A percentile compares a stretch with the other conserved stretches of the same genome.
Conservation (phyloP, 2,329 filamentous ascomycete genomes). For the Stromatinia cepivora region DNA sequence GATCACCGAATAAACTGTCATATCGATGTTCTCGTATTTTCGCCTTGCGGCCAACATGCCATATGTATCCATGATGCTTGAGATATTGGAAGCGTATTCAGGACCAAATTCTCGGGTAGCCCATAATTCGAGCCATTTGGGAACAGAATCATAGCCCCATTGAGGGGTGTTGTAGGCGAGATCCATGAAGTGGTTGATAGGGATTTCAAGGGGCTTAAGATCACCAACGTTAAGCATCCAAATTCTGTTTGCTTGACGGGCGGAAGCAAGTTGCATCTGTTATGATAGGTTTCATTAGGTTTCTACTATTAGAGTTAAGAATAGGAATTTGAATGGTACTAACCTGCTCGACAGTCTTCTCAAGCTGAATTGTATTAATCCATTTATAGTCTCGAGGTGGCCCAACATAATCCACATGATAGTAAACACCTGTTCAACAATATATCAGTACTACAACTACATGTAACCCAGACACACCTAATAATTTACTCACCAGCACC, state of each 20-base stretch:
- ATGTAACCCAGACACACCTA: background rate
- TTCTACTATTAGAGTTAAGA: background rate
- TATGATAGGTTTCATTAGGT: background rate
- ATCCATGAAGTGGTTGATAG: constrained; percentile 67
- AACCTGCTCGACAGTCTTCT: constrained; percentile 61
- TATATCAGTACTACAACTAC: background rate
- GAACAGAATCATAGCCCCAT: constrained; percentile 57
- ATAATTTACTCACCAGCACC: constrained; percentile 52
- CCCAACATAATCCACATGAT: constrained; percentile 57
- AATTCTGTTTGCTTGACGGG: constrained; percentile 53
- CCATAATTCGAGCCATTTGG: constrained; percentile 57
- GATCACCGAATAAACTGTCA: constrained; percentile 58
- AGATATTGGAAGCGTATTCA: constrained; percentile 50
- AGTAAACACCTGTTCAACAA: constrained; percentile 52
- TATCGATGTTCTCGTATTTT: constrained; percentile 63
- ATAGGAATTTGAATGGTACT: background rate
- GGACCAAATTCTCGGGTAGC: constrained; percentile 58
- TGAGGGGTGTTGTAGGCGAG: constrained; percentile 63
- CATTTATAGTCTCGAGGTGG: constrained; percentile 53
- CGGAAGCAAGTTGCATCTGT: constrained; percentile 62
- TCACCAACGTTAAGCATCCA: constrained; percentile 68
- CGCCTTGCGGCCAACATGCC: constrained; percentile 57
- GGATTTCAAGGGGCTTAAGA: constrained; percentile 60
- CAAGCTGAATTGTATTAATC: constrained; percentile 66
- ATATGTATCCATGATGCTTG: constrained; percentile 55